Base-by-base conservation (phyloP, 2,329 filamentous ascomycete genomes). In the Fusarium anguioides region DNA sequence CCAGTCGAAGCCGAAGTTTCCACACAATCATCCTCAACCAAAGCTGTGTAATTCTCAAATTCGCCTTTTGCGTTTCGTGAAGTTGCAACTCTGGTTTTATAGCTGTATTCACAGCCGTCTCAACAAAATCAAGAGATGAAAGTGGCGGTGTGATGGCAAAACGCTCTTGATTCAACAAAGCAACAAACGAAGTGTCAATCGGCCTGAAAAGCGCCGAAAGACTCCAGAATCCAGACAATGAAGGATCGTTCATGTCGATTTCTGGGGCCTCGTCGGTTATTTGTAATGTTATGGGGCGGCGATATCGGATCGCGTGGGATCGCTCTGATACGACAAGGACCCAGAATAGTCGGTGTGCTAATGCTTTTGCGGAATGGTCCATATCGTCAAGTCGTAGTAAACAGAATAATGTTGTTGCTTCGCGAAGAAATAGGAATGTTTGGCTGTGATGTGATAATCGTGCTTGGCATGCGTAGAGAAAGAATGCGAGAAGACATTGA, bases 21-120 rank as follows among this genome's bases (percentile, higher is more conserved):
- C 81, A 83, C 4, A 83, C 74, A 6, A 82, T 79, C 61, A 82
- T 76, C 5, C 80, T 75, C 14, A 83, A 69, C 81, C 81, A 83
- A 1, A 82, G 76, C 56, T 83, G 80, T 0, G 81, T 83, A 17
- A 83, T 77, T 4, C 77, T 64, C 17, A 83, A 53, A 52, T 83
- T 83, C 8, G 81, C 79, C 35, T 81, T 79, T 66, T 83, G 81
- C 0, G 80, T 82, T 11, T 81, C 78, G n/a, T 78, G 75, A 3
- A 83, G 74, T 1, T 73, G 63, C 1, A 72, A 45, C 0, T 72
- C 70, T 14, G 77, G 72, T 15, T 76, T 73, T 8, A 81, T 66
- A 1, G 80, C 79, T 4, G 74, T 68, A 42, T 80, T 79, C 21
- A 82, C 73, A 9, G 70, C 71, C 1, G 72, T 68, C 51, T 81